These are phyloP conservation scores for Casuarina equisetifolia DNA, from an alignment of 306 rosid species.

Conservation along the genomic window DNA sequence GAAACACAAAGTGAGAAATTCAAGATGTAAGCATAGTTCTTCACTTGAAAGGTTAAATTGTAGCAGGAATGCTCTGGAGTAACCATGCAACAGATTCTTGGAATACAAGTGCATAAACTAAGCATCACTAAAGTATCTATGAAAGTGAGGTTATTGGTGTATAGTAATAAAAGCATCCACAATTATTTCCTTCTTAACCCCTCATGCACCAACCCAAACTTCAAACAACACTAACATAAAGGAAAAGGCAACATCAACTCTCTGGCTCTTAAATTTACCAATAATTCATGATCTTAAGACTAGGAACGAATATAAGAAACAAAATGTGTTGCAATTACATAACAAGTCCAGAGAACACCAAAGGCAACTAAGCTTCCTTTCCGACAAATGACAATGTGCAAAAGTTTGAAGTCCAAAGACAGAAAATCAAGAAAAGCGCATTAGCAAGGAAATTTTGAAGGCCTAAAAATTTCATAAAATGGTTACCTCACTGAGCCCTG, in stretches of 20 bases:
- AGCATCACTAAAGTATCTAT: not conserved
- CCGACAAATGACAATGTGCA: not conserved
- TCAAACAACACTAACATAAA: not conserved
- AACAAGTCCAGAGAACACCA: not conserved
- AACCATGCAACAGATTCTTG: not conserved
- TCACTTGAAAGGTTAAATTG: not conserved
- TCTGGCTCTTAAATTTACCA: not conserved
- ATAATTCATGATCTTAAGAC: not conserved
- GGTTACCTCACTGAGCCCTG: conserved; percentile 74
- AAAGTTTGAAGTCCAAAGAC: not conserved
- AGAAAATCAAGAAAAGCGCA: not conserved
- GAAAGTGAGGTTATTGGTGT: not conserved
- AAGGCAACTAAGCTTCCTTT: not conserved
- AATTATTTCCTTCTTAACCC: not conserved
- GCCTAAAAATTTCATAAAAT: not conserved
- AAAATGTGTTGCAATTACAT: not conserved
- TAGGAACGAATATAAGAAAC: not conserved
- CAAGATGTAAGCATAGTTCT: not conserved
- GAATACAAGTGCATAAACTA: not conserved
- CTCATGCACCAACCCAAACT: not conserved
- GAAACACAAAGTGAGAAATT: not conserved
- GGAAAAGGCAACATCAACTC: not conserved
- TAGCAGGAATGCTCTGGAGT: not conserved
- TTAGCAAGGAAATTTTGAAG: not conserved
- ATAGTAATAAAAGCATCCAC: not conserved